Evolutionary conservation across 1,284 basidiomycete genomes (phyloP).

Genomic region (Pisolithus thermaeus): DNA sequence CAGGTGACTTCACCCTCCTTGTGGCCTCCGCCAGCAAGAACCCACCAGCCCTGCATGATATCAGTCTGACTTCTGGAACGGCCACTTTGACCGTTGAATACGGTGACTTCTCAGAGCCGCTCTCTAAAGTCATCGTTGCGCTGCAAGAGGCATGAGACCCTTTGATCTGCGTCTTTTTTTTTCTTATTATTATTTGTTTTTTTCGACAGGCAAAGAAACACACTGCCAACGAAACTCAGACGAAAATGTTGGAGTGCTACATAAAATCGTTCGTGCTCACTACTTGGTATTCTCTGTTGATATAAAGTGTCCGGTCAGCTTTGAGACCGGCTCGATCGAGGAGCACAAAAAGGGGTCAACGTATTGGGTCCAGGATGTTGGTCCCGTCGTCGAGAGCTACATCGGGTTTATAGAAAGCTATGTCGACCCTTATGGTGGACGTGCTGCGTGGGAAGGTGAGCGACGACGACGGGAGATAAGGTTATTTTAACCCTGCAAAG

Average conservation of each 20-base stretch:
- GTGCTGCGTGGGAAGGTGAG: slow-evolving; percentile 82
- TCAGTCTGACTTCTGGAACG: slow-evolving; percentile 36
- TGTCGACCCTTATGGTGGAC: slow-evolving; percentile 77
- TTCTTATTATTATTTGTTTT: background rate
- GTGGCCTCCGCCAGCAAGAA: slow-evolving; percentile 59
- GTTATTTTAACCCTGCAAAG: slow-evolving; percentile 29
- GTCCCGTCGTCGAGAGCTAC: slow-evolving; percentile 83
- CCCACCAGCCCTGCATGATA: slow-evolving; percentile 38
- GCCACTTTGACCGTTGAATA: slow-evolving; percentile 62
- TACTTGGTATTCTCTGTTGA: background rate
- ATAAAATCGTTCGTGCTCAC: slow-evolving; percentile 59
- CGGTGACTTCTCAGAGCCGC: slow-evolving; percentile 57
- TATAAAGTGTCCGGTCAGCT: slow-evolving; percentile 31
- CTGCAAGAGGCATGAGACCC: slow-evolving; percentile 48
- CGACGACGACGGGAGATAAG: background rate
- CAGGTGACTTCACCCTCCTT: slow-evolving; percentile 57
- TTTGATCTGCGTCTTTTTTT: background rate
- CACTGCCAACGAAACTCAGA: slow-evolving; percentile 67
- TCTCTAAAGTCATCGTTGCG: slow-evolving; percentile 50
- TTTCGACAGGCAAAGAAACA: slow-evolving; percentile 57
- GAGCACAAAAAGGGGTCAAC: slow-evolving; percentile 72
- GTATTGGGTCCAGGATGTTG: slow-evolving; percentile 81
- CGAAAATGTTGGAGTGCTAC: slow-evolving; percentile 71
- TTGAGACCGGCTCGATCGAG: slow-evolving; percentile 70
- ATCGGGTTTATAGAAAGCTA: slow-evolving; percentile 79